Evolutionary conservation across 345 rosid genomes (phyloP), one percentile per base, ranked within the genome.

Genomic region (Eucalyptus pauciflora): DNA sequence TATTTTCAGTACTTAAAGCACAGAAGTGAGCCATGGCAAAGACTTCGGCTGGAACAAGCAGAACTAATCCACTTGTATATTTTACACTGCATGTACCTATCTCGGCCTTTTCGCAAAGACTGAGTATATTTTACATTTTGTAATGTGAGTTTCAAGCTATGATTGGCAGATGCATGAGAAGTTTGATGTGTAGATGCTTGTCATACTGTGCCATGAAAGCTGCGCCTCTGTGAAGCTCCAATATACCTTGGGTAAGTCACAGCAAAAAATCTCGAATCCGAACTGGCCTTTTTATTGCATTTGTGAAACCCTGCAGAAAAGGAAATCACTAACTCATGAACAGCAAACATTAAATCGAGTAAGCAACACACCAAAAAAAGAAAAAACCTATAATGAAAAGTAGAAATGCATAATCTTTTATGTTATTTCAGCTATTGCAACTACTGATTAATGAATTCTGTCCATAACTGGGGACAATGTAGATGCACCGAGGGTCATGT

Each of bases 201-300:
- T 17, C 45, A 33, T 69, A 33, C 45, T 33, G 80, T 16, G 45
- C 80, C 80, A 17, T 33, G 80, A 33, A 33, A 69, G 45, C 45
- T 17, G 45, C 80, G 17, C 45, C 45, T 33, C 45, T 33, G 80
- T 69, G 80, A 69, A 33, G 45, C 80, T 33, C 41, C 80, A 69
- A 69, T 15, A 69, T 9, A 69, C 43, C 80, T 10, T 69, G 7
- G 13, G 24, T 69, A 22, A 69, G 67, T 62, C 33, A 27, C 33
- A 62, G 69, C 69, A 62, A 27, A 92, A 97, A 97, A 89, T 96
- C 99, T 5, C 92, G 94, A 94, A 97, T 96, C 50, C 95, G 95
- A 51, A 95, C 97, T 3, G 99, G 99, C 92, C 98, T 94, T 93
- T 97, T 97, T 86, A 96, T 95, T 87, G 98, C 98, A 91, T 97